Evolutionary conservation across 1,139 yeast genomes (phyloP), one percentile per base, ranked within the genome.

Genomic region (Arxiozyma slooffiae): DNA sequence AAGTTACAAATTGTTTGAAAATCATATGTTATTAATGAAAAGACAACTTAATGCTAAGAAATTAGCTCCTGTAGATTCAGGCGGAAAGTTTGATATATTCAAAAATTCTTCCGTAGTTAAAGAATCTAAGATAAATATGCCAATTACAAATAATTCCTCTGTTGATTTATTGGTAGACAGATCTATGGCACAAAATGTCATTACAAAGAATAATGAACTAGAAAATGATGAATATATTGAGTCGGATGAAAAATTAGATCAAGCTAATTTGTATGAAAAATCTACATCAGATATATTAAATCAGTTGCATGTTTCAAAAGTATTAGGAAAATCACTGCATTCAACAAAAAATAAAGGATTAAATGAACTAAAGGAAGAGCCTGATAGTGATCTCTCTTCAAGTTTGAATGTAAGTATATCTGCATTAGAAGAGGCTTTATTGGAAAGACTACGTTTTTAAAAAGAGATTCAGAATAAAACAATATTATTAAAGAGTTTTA

Each of bases 361-460:
- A 20, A 37, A 49, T 18, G 21, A 20, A 6, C 22, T 22, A 11
- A 36, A 44, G 24, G 55, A 51, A 4, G 54, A 52, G 8, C 53
- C 58, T 9, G 58, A 57, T 36, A 54, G 55, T 47, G 64, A 63
- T 22, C 50, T 57, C 9, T 56, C 62, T 11, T 64, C 68, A 1
- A 64, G 57, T 48, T 60, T 67, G 36, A 72, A 77, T 50, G 64
- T 74, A 7, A 69, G 73, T 48, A 71, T 71, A 51, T 73, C 77
- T 1, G 77, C 77, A 1, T 56, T 74, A 38, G 78, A 73, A 51
- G 78, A 74, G 48, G 78, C 77, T 1, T 52, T 71, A 46, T 57
- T 68, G 58, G 71, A 69, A 36, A 52, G 66, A 18, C 44, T 65
- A 42, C 64, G 61, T 44, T 60, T 61, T 53, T 60, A 49, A 51